A percentile compares a stretch with the other conserved stretches of the same genome.
Conservation (phyloP, 2,329 filamentous ascomycete genomes). For the Setomelanomma holmii region DNA sequence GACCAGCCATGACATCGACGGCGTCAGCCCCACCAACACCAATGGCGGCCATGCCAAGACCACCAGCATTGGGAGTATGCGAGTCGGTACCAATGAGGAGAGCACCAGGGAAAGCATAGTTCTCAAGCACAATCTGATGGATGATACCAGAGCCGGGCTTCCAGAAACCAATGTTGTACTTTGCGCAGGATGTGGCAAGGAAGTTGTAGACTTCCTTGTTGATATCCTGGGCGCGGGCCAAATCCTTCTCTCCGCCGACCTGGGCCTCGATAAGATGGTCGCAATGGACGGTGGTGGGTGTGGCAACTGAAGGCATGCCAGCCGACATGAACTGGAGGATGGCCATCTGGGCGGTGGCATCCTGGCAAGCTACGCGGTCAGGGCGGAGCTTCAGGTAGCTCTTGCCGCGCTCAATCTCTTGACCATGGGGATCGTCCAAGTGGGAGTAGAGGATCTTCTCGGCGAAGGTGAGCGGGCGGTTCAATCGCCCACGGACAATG, state of each 20-base stretch:
- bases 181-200: slow-evolving; percentile 89
- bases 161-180: slow-evolving; percentile 99
- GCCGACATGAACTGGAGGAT: slow-evolving; percentile 99
- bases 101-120: slow-evolving; percentile 99
- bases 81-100: slow-evolving; percentile 97
- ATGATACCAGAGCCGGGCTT: slow-evolving; percentile 98
- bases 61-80: slow-evolving; percentile 96
- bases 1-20: slow-evolving; percentile 96
- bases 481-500: slow-evolving; percentile 87
- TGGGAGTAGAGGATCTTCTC: slow-evolving; percentile 99
- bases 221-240: slow-evolving; percentile 86
- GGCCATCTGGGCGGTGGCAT: slow-evolving; percentile 99
- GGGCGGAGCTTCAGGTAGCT: slow-evolving; percentile 97
- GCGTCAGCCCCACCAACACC: slow-evolving; percentile 98
- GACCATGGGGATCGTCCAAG: slow-evolving; percentile 92
- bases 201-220: slow-evolving; percentile 99
- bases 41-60: slow-evolving; percentile 92
- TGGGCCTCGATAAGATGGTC: slow-evolving; percentile 99
- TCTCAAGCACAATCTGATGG: slow-evolving; percentile 97
- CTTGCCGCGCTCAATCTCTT: slow-evolving; percentile 93
- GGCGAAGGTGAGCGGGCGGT: slow-evolving; percentile 90
- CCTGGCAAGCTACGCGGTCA: slow-evolving; percentile 98
- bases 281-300: slow-evolving; percentile 95
- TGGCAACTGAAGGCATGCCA: slow-evolving; percentile 93
- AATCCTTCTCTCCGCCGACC: slow-evolving; percentile 90